Conservation (phyloP, 2,329 filamentous ascomycete species). For the Hortaea werneckii region DNA sequence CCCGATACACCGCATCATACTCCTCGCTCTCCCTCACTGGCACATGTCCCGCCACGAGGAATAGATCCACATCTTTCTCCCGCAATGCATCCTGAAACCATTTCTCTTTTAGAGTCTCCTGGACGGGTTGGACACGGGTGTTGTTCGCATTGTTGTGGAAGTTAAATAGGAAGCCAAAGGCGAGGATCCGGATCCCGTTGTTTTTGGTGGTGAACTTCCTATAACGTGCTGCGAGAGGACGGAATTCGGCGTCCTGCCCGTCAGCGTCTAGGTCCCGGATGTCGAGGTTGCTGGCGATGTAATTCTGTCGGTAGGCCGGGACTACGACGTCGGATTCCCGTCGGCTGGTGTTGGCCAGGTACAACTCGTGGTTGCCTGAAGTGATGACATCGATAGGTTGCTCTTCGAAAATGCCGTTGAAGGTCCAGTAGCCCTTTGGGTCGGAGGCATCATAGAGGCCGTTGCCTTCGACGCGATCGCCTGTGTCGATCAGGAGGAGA, state of each 20-base stretch:
- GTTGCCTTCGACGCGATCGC: slow-evolving; percentile 87
- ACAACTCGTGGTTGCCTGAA: slow-evolving; percentile 91
- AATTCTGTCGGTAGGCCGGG: slow-evolving; percentile 68
- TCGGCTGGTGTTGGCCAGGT: slow-evolving; percentile 66
- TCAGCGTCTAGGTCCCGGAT: slow-evolving; percentile 66
- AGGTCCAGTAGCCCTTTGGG: slow-evolving; percentile 81
- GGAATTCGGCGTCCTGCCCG: slow-evolving; percentile 39
- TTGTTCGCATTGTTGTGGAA: slow-evolving; percentile 89
- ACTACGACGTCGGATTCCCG: slow-evolving; percentile 72
- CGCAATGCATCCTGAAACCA: slow-evolving; percentile 84
- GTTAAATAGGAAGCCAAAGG: slow-evolving; percentile 92
- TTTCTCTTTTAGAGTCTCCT: slow-evolving; percentile 66
- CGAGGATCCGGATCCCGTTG: slow-evolving; percentile 69
- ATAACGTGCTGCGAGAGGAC: slow-evolving; percentile 68
- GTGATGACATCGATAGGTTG: slow-evolving; percentile 77
- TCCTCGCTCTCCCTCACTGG: slow-evolving; percentile 66
- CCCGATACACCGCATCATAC: slow-evolving; percentile 65
- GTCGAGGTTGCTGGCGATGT: slow-evolving; percentile 87
- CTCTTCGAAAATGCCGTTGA: slow-evolving; percentile 66
- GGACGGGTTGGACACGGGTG: slow-evolving; percentile 69
- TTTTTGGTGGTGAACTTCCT: slow-evolving; percentile 88
- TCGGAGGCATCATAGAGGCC: slow-evolving; percentile 83
- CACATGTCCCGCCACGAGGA: slow-evolving; percentile 78
- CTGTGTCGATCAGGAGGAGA: slow-evolving; percentile 87
- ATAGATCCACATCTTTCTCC: slow-evolving; percentile 72